These are phyloP conservation scores for Daldinia loculata DNA, from an alignment of 495 filamentous ascomycete species.

Conservation along the genomic window DNA sequence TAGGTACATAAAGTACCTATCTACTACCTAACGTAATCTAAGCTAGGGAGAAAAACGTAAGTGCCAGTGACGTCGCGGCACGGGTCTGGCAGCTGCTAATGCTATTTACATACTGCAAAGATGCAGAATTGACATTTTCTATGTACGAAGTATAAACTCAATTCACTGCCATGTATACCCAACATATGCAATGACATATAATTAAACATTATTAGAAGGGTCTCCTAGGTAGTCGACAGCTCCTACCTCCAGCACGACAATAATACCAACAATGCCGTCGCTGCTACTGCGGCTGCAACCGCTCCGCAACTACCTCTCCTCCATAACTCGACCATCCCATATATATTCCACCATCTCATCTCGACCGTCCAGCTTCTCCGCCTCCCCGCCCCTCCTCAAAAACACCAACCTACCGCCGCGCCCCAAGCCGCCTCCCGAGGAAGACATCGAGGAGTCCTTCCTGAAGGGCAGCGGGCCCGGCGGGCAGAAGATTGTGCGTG, in stretches of 20 bases:
- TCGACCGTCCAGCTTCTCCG: slow-evolving; percentile 25
- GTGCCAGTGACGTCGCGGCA: neutral
- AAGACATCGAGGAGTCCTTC: slow-evolving; percentile 82
- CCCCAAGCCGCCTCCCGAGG: slow-evolving; percentile 72
- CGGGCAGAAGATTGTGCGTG: slow-evolving; percentile 86
- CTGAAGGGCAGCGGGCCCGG: slow-evolving; percentile 93
- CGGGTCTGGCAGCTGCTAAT: neutral
- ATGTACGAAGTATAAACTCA: neutral
- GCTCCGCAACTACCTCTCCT: neutral
- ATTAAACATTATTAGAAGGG: neutral
- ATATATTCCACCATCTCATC: neutral
- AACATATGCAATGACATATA: neutral
- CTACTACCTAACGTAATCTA: neutral
- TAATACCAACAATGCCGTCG: neutral
- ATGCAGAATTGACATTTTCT: neutral
- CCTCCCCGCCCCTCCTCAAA: slow-evolving; percentile 30
- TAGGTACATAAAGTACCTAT: neutral
- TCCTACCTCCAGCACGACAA: neutral
- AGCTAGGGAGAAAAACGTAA: neutral
- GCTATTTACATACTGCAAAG: neutral
- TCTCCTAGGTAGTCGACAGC: too few relatives aligned
- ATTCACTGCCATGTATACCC: neutral
- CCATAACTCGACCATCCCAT: neutral
- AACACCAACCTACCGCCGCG: slow-evolving; percentile 70
- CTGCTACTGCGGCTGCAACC: slow-evolving; percentile 6